Percentiles rank a stretch among this genome's conserved stretches.
Evolutionary conservation across 1,284 basidiomycete species (phyloP).

Genomic region (Polyporus tsugae): DNA sequence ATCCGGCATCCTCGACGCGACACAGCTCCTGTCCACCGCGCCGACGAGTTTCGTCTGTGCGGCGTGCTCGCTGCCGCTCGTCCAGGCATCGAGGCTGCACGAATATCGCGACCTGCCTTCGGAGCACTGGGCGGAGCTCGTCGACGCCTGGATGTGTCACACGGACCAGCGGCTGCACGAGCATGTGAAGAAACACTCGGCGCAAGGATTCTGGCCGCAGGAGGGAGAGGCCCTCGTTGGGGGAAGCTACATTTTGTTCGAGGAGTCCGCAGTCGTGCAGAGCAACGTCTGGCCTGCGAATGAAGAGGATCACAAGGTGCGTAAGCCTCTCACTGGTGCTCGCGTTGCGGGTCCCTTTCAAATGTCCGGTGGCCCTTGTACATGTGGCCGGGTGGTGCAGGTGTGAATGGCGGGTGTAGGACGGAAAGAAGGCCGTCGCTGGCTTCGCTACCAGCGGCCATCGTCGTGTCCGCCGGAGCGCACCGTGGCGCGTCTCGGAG

Average conservation of each 20-base stretch:
- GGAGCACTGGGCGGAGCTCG: slow-evolving; percentile 96
- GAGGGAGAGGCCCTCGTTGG: slow-evolving; percentile 80
- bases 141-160: slow-evolving; percentile 99
- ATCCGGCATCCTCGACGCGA: slow-evolving; percentile 69
- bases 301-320: slow-evolving; percentile 57
- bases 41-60: slow-evolving; percentile 75
- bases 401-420: slow-evolving; percentile 39
- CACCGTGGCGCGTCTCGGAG: slow-evolving; percentile 47
- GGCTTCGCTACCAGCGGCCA: slow-evolving; percentile 73
- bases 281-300: slow-evolving; percentile 61
- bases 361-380: background rate
- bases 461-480: slow-evolving; percentile 37
- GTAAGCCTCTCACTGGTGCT: slow-evolving; percentile 43
- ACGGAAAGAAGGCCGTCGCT: slow-evolving; percentile 92
- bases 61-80: slow-evolving; percentile 79
- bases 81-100: slow-evolving; percentile 56
- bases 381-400: slow-evolving; percentile 39
- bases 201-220: slow-evolving; percentile 83
- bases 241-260: slow-evolving; percentile 85
- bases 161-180: slow-evolving; percentile 84
- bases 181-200: slow-evolving; percentile 69
- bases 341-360: slow-evolving; percentile 16
- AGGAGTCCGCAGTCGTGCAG: slow-evolving; percentile 61
- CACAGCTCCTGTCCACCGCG: slow-evolving; percentile 59
- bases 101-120: slow-evolving; percentile 89